Percentiles rank a stretch among this genome's conserved stretches.
phyloP scores from a whole-genome alignment of 129 eudicot species.

The Artemisia tridentata region DNA sequence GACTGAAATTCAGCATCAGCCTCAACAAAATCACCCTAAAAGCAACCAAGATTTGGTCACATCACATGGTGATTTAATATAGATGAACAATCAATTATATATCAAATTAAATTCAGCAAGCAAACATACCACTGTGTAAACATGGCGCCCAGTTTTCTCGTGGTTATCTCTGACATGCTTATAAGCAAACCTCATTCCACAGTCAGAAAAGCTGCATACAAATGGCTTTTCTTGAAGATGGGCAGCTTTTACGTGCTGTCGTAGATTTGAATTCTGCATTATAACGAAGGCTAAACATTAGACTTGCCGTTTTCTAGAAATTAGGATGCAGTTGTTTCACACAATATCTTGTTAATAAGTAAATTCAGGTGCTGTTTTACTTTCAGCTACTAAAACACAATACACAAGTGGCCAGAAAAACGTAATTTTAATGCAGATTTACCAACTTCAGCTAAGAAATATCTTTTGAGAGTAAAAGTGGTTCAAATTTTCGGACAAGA shows the following conservation, averaged over 20 bases:
- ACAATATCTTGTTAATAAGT: not conserved
- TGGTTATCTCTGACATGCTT: slow-evolving; percentile 88
- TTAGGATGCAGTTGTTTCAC: not conserved
- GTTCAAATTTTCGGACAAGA: too few species aligned
- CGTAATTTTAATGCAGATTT: too few species aligned
- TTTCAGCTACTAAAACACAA: too few species aligned
- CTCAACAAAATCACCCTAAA: slow-evolving; percentile 86
- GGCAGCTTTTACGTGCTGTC: slow-evolving; percentile 65
- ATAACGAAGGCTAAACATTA: not conserved
- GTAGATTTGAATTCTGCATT: slow-evolving; percentile 71
- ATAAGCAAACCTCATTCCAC: slow-evolving; percentile 72
- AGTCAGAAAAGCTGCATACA: slow-evolving; percentile 62
- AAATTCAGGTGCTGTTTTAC: too few species aligned
- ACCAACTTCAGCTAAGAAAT: too few species aligned
- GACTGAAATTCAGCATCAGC: slow-evolving; percentile 61
- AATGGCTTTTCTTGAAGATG: slow-evolving; percentile 64
- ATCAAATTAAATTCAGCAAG: not conserved
- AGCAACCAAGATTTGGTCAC: not conserved
- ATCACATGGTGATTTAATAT: not conserved
- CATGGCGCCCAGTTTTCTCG: slow-evolving; percentile 69
- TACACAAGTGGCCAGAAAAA: too few species aligned
- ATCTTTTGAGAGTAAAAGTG: too few species aligned
- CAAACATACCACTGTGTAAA: slow-evolving; percentile 44
- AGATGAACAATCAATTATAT: not conserved
- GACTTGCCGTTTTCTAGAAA: not conserved